Conservation (phyloP, 1,284 basidiomycete species). For the Stereum hirsutum region DNA sequence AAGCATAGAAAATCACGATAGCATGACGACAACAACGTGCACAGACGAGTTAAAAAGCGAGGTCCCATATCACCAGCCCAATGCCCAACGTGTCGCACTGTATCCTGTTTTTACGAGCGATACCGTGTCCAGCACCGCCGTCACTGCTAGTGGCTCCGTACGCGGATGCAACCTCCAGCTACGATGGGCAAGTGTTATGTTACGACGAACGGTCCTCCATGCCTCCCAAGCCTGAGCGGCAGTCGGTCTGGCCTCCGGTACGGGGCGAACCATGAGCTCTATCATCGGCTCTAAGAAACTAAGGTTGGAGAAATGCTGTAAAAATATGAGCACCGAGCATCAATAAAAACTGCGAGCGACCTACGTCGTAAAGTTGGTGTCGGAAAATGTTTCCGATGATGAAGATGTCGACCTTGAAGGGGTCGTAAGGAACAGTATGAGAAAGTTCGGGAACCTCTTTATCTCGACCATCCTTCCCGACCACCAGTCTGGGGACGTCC, state of each 20-base stretch:
- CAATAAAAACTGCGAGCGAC: background rate
- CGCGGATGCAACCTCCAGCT: no score
- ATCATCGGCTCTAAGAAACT: constrained; percentile 15
- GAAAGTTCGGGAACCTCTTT: constrained; percentile 19
- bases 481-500: constrained; percentile 4
- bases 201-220: background rate
- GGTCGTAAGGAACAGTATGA: constrained; percentile 17
- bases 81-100: no score
- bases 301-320: constrained; percentile 14
- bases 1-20: no score
- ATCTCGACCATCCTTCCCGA: constrained; percentile 14
- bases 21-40: no score
- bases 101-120: no score
- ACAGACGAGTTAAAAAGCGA: no score
- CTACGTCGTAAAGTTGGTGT: constrained; percentile 9
- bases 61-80: no score
- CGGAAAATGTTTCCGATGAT: constrained; percentile 17
- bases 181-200: no score
- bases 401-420: constrained; percentile 21
- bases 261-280: constrained; percentile 10
- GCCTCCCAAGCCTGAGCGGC: constrained; percentile 7
- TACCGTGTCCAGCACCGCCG: no score
- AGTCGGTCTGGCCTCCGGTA: constrained; percentile 14
- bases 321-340: background rate
- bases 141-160: no score